Evolutionary conservation across 306 rosid genomes (phyloP), one percentile per base, ranked within the genome.

Genomic region (Abrus pulchellus): DNA sequence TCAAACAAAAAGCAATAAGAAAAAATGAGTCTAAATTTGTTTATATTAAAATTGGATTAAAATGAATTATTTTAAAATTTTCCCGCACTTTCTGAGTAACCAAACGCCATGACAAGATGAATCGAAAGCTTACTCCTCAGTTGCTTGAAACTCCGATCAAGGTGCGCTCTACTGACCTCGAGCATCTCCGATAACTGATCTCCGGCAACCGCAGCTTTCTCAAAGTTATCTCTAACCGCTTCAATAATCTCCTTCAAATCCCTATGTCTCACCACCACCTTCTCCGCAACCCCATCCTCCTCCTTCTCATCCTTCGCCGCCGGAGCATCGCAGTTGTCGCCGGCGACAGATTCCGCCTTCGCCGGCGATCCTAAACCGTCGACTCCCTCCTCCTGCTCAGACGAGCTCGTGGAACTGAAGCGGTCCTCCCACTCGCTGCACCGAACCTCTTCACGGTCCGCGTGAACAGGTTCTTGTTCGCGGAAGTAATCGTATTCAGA

Each of bases 371-470:
- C 83, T 41, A 86, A 84, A 83, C 72, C 90, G 79, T 4, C 74
- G 1, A 32, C 6, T 1, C 6, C 79, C 72, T 88, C 90, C 40
- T 77, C 97, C 5, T 62, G 88, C 3, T 88, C 83, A 8, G 92
- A 91, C 12, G 99, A 90, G 62, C 89, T 90, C 48, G 92, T 77
- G 14, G 89, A 87, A 81, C 93, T 88, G 88, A 87, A 92, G 3
- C 84, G 97, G 69, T 90, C 99, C 14, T 80, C 98, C 99, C 99
- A 95, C 61, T 95, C 98, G 81, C 99, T 95, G 75, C 98, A 95
- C 40, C 78, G 94, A 43, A 95, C 99, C 88, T 95, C 99, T 72
- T 95, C 99, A 3, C 97, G 83, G 83, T 93, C 97, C 5, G 91
- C 68, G 78, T 86, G 33, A 65, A 32, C 71, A 5, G 74, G 68